Base-by-base conservation (phyloP, 805 yeast species). In the Metschnikowia amazonensis region DNA sequence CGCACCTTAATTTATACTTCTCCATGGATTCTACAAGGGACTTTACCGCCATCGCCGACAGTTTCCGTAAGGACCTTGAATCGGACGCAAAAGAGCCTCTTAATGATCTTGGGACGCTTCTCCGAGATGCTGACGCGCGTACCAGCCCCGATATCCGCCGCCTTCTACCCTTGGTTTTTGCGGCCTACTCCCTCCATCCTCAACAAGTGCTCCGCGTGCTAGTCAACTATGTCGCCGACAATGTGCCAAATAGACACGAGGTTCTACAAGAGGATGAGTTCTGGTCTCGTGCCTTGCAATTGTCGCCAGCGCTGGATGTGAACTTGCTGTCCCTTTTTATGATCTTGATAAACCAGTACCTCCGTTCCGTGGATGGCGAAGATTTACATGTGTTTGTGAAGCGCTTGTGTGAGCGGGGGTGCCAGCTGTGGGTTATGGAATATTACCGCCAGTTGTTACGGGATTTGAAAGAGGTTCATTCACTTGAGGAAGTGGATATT, bases 191-290 rank as follows among this genome's bases (percentile, higher is more conserved):
- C 18, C 43, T 46, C 11, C 41, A 30, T 9, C 46, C 52, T 4
- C 45, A 51, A 9, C 63, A 64, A 20, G 50, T 51, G 2, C 51
- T 66, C 16, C 47, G 74, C 37, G 66, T 61, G 2, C 48, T 68
- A 17, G 57, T 71, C 46, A 71, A 71, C 39, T 55, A 60, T 39
- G 47, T 63, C 24, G 75, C 76, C 3, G 66, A 65, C 49, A 67
- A 60, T 46, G 69, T 53, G 27, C 51, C 47, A 10, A 61, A 60
- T 47, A 28, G 64, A 11, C 29, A 28, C 3, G 43, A 23, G 20
- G 28, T 46, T 34, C 33, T 47, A 20, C 17, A 39, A 9, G 21
- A 43, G n/a, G 49, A 40, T 23, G 40, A 25, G 17, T 51, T 54
- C 40, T 54, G 57, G 58, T 11, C 20, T 1, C 10, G 16, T 11